Conservation (phyloP, 1,284 basidiomycete species). For the Pyrrhoderma lamaoense region DNA sequence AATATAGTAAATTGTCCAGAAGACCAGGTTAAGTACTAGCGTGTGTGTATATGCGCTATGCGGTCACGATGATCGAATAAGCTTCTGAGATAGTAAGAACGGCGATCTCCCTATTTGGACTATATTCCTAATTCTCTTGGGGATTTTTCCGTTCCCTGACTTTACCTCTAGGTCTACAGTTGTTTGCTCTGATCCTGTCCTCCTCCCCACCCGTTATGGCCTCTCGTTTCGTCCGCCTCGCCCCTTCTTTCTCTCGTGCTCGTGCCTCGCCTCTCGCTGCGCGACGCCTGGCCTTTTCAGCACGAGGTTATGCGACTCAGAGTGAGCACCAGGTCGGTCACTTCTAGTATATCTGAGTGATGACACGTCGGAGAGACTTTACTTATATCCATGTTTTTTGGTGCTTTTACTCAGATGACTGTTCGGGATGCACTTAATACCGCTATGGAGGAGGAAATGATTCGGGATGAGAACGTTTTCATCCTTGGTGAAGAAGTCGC, state of each 20-base stretch:
- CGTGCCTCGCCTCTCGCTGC: slow-evolving; percentile 30
- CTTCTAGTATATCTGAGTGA: not conserved
- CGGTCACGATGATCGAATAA: not conserved
- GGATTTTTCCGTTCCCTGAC: not conserved
- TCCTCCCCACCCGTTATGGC: slow-evolving; percentile 42
- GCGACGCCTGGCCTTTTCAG: slow-evolving; percentile 33
- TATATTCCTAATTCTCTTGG: not conserved
- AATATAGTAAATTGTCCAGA: not conserved
- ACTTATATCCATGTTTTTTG: slow-evolving; percentile 20
- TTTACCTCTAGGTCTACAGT: not conserved
- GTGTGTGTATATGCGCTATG: too few species aligned
- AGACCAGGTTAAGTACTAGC: not conserved
- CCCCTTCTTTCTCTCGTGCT: slow-evolving; percentile 46
- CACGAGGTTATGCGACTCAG: slow-evolving; percentile 58
- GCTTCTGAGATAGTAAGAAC: too few species aligned
- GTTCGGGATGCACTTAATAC: slow-evolving; percentile 97
- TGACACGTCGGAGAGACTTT: not conserved
- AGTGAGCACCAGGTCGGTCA: slow-evolving; percentile 48
- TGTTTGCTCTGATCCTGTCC: slow-evolving; percentile 2
- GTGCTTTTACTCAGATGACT: slow-evolving; percentile 67
- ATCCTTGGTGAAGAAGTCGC: slow-evolving; percentile 98
- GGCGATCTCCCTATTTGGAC: too few species aligned
- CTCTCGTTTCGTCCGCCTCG: slow-evolving; percentile 58
- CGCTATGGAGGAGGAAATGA: slow-evolving; percentile 99
- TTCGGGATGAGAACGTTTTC: slow-evolving; percentile 92